Conservation (phyloP, 1,139 yeast species). For the Lodderomyces margitis region DNA sequence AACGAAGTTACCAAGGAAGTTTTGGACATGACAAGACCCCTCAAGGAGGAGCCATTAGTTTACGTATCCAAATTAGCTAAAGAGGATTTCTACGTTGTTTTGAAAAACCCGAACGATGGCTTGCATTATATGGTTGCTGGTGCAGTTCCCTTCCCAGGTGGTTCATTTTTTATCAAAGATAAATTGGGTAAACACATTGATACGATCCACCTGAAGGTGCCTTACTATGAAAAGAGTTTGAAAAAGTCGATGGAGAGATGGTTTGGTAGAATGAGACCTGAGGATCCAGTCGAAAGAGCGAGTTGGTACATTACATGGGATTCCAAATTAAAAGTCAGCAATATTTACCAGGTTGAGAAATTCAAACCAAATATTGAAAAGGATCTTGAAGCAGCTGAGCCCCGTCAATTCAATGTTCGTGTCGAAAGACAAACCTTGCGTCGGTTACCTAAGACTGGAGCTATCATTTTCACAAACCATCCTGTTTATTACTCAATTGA, state of each 20-base stretch:
- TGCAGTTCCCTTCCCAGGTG: slow-evolving; percentile 79
- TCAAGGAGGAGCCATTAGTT: slow-evolving; percentile 61
- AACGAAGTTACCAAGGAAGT: slow-evolving; percentile 63
- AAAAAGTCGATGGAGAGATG: slow-evolving; percentile 74
- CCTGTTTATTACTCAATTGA: slow-evolving; percentile 69
- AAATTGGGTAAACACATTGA: slow-evolving; percentile 64
- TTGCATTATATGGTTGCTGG: slow-evolving; percentile 67
- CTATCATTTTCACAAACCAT: slow-evolving; percentile 60
- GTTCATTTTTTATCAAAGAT: slow-evolving; percentile 59
- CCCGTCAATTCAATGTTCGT: slow-evolving; percentile 52
- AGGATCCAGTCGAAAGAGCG: slow-evolving; percentile 68
- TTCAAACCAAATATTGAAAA: slow-evolving; percentile 28
- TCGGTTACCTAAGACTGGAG: slow-evolving; percentile 46
- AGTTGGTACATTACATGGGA: slow-evolving; percentile 78
- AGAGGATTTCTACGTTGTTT: slow-evolving; percentile 68
- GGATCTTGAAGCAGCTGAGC: slow-evolving; percentile 35
- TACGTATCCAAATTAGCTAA: slow-evolving; percentile 69
- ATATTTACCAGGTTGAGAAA: slow-evolving; percentile 49
- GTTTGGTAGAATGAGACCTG: slow-evolving; percentile 59
- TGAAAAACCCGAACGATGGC: slow-evolving; percentile 53
- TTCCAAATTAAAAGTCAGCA: slow-evolving; percentile 55
- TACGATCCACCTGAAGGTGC: slow-evolving; percentile 67
- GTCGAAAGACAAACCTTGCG: slow-evolving; percentile 57
- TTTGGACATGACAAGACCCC: slow-evolving; percentile 57
- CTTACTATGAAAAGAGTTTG: slow-evolving; percentile 66